phyloP scores from a whole-genome alignment of 495 filamentous ascomycete genomes.

The Neurospora africana region DNA sequence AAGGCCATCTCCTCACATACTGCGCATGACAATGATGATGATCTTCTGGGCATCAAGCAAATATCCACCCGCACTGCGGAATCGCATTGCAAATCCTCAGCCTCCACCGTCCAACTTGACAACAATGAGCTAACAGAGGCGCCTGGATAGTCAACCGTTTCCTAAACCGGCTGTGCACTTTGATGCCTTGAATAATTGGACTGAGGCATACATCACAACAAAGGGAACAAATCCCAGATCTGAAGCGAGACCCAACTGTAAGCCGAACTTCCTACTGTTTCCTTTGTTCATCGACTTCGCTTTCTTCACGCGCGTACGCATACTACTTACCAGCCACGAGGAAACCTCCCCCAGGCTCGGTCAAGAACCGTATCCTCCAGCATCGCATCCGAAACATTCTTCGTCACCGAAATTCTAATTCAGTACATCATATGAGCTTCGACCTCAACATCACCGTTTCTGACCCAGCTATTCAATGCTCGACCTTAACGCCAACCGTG shows the following conservation, averaged over 20 bases:
- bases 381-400: background rate
- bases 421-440: background rate
- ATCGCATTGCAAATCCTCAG: background rate
- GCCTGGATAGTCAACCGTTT: background rate
- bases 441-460: background rate
- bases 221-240: background rate
- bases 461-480: background rate
- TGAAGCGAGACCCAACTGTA: background rate
- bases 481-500: background rate
- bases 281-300: background rate
- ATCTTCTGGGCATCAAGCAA: background rate
- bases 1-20: background rate
- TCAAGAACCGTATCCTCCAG: background rate
- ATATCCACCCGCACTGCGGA: background rate
- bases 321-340: background rate
- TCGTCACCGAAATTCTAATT: background rate
- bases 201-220: background rate
- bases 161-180: background rate
- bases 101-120: background rate
- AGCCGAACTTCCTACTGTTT: background rate
- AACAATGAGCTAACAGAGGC: background rate
- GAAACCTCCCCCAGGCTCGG: background rate
- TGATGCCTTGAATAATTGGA: background rate
- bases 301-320: background rate
- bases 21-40: background rate